Percentiles rank a stretch among this genome's conserved stretches.
Conservation (phyloP, 208 protist species). For the Leishmania braziliensis region DNA sequence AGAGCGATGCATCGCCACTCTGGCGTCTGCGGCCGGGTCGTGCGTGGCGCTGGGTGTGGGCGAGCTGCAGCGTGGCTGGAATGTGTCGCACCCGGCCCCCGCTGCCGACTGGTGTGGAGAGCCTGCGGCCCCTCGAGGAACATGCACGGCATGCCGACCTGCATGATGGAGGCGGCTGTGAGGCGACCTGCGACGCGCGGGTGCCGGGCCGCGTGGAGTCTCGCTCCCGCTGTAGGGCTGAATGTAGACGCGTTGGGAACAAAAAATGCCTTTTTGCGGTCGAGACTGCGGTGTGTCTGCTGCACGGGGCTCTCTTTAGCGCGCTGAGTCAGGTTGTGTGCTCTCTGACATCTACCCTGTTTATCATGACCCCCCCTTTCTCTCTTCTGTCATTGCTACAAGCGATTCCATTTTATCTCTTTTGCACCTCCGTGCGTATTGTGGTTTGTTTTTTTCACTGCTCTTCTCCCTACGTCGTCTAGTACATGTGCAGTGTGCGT, state of each 20-base stretch:
- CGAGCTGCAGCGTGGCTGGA: not conserved
- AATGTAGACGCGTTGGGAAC: not conserved
- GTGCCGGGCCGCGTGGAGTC: not conserved
- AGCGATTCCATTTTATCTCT: not conserved
- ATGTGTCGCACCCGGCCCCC: not conserved
- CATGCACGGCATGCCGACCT: not conserved
- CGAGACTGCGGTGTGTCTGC: not conserved
- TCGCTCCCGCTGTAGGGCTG: not conserved
- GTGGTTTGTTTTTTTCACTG: not conserved
- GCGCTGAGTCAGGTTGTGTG: not conserved
- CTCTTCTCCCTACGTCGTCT: not conserved
- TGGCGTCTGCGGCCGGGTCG: not conserved
- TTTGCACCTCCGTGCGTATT: not conserved
- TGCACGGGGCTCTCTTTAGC: not conserved
- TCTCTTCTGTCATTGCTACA: not conserved
- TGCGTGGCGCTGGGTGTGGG: not conserved
- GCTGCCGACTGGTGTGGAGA: not conserved
- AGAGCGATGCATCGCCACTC: not conserved
- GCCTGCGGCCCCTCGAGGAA: not conserved
- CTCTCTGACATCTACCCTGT: not conserved
- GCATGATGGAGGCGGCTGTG: not conserved
- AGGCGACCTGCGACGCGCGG: not conserved
- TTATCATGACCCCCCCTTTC: not conserved
- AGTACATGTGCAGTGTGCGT: no score
- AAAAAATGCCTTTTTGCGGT: not conserved